Evolutionary conservation across 164 flowering plant genomes (phyloP).

Genomic region (Euptelea pleiosperma): DNA sequence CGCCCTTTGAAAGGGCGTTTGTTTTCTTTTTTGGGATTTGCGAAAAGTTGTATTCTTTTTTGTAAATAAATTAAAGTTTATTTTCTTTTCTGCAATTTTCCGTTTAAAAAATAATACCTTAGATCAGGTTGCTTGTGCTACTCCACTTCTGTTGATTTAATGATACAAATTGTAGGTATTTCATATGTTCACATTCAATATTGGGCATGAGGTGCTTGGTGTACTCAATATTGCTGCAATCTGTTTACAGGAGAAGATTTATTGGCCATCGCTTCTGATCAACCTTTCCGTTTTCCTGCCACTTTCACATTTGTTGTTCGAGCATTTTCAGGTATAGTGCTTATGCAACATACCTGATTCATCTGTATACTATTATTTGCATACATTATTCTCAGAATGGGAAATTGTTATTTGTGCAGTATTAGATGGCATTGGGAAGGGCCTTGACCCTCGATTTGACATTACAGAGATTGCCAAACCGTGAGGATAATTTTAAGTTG

Average conservation of each 20-base stretch:
- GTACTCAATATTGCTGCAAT: constrained; percentile 8
- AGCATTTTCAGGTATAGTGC: constrained; percentile 83
- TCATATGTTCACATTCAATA: not conserved
- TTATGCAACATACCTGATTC: constrained; percentile 9
- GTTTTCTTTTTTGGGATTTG: no score
- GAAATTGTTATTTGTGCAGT: constrained; percentile 42
- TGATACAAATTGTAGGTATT: constrained; percentile 7
- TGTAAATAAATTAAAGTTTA: no score
- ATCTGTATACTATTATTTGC: constrained; percentile 9
- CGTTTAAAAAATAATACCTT: no score
- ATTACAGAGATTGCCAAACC: constrained; percentile 98
- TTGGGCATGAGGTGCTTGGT: not conserved
- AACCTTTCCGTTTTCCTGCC: constrained; percentile 99
- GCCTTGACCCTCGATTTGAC: constrained; percentile 97
- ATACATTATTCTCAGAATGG: constrained; percentile 9
- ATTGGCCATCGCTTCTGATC: constrained; percentile 92
- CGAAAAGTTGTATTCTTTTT: no score
- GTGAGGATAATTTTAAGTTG: constrained; percentile 44
- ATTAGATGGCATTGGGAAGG: constrained; percentile 97
- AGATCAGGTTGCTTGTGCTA: not conserved
- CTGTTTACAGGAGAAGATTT: constrained; percentile 83
- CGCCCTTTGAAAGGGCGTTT: no score
- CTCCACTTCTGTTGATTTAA: not conserved
- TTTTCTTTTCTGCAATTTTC: no score
- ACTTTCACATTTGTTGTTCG: constrained; percentile 98